These are phyloP conservation scores for Moniliophthora roreri DNA, from an alignment of 1,284 basidiomycete genomes.

Conservation along the genomic window DNA sequence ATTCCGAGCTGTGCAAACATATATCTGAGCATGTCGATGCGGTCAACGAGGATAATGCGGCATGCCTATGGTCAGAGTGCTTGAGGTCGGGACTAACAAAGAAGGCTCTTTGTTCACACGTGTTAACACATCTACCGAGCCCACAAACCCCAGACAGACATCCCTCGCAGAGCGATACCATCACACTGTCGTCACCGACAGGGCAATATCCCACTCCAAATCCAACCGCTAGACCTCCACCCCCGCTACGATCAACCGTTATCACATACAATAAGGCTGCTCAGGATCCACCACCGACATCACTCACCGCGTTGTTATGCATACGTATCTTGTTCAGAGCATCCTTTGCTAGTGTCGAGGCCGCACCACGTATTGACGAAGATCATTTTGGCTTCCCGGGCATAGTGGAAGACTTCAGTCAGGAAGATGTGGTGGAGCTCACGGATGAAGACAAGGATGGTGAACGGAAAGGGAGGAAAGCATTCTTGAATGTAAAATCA, in stretches of 20 bases:
- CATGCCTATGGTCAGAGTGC: slow-evolving; percentile 72
- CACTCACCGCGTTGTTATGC: slow-evolving; percentile 73
- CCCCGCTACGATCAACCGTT: slow-evolving; percentile 58
- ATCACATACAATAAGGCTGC: slow-evolving; percentile 57
- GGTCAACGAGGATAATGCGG: slow-evolving; percentile 38
- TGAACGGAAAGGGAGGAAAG: slow-evolving; percentile 63
- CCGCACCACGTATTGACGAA: slow-evolving; percentile 70
- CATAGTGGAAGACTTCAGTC: slow-evolving; percentile 63
- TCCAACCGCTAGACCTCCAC: slow-evolving; percentile 62
- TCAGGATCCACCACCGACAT: slow-evolving; percentile 66
- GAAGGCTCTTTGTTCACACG: slow-evolving; percentile 55
- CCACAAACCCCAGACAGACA: slow-evolving; percentile 51
- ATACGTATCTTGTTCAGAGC: slow-evolving; percentile 74
- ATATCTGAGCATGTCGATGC: slow-evolving; percentile 52
- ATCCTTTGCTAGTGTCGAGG: slow-evolving; percentile 67
- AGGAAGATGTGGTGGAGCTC: slow-evolving; percentile 41
- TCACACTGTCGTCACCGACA: slow-evolving; percentile 57
- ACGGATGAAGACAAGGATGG: slow-evolving; percentile 59
- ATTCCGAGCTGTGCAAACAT: slow-evolving; percentile 69
- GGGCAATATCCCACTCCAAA: slow-evolving; percentile 55
- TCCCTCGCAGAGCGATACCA: slow-evolving; percentile 65
- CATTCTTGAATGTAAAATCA: slow-evolving; percentile 61
- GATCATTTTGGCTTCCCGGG: slow-evolving; percentile 85
- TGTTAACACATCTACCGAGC: slow-evolving; percentile 72
- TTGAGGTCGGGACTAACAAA: slow-evolving; percentile 44